Evolutionary conservation across 495 filamentous ascomycete genomes (phyloP), one percentile per base, ranked within the genome.

Genomic region (Lophiotrema nucula): DNA sequence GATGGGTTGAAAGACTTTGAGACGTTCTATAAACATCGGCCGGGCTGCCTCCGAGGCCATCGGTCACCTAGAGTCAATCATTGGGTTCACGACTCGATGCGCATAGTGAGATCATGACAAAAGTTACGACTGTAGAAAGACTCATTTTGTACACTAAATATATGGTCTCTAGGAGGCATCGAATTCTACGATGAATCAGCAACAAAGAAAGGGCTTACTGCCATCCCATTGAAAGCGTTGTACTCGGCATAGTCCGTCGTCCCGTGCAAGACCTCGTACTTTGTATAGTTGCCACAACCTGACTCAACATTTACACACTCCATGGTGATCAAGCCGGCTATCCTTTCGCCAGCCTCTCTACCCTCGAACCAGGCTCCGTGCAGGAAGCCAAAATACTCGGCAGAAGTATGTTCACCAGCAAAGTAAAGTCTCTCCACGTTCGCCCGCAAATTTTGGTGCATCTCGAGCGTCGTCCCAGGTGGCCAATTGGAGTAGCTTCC

Each of bases 401-500:
- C 72, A 56, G 82, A 87, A 0, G 85, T 88, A 23, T 83, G 82
- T 64, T 90, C 87, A 0, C 87, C 87, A 0, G 87, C 86, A 67
- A 88, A 90, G 72, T 77, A 88, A 18, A 90, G 66, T 2, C 81
- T 69, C 47, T 77, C 80, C 0, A 84, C 71, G 61, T 87, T 87
- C n/a, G 86, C 84, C 1, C 86, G 77, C 43, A 90, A 75, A 55
- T 89, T 89, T 67, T 89, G 81, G 65, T 90, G 87, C 70, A 76
- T 81, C 61, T 88, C 81, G 1, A 88, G 74, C 3, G 79, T 85
- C 24, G 81, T 82, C 2, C 82, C 82, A 0, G 79, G 70, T 0
- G 87, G 87, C 86, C 86, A 90, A 64, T 89, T 90, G 16, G 81
- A 84, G 68, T 89, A 91, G 47, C 79, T 83, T 4, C 87, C 87